Percentiles rank a stretch among this genome's conserved stretches.
phyloP scores from a whole-genome alignment of 768 basidiomycete species.

The Multifurca ochricompacta region DNA sequence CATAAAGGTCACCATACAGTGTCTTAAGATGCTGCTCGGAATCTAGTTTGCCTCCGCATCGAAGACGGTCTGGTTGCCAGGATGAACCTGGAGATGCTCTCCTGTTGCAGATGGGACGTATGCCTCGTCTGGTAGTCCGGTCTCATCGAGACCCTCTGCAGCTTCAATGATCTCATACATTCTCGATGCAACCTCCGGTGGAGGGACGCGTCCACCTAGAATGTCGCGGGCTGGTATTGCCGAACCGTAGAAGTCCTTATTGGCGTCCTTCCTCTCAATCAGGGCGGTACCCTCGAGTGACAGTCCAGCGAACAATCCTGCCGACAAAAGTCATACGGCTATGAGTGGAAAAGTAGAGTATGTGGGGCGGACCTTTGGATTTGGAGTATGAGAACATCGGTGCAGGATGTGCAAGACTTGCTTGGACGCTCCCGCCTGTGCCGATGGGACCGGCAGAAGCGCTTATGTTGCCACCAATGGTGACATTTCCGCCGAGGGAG shows the following conservation, averaged over 20 bases:
- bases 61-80: conserved; percentile 53
- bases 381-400: conserved; percentile 98
- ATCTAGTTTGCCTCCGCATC: conserved; percentile 51
- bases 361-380: conserved; percentile 64
- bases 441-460: conserved; percentile 90
- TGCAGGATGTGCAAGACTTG: conserved; percentile 83
- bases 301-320: conserved; percentile 90
- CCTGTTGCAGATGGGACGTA: conserved; percentile 67
- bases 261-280: conserved; percentile 93
- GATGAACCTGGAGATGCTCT: conserved; percentile 44
- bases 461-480: conserved; percentile 84
- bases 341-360: not conserved
- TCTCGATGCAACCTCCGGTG: conserved; percentile 90
- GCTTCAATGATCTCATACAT: conserved; percentile 97
- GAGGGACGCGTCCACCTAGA: conserved; percentile 86
- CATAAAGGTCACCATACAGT: conserved; percentile 4
- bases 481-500: conserved; percentile 91
- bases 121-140: conserved; percentile 64
- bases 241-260: conserved; percentile 94
- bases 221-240: conserved; percentile 84
- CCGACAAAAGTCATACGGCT: not conserved
- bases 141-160: conserved; percentile 88
- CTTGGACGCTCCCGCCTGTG: conserved; percentile 85
- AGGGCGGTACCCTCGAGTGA: conserved; percentile 92
- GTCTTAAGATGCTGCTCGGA: not conserved